Conservation (phyloP, 768 basidiomycete genomes). For the Daedalea quercina region DNA sequence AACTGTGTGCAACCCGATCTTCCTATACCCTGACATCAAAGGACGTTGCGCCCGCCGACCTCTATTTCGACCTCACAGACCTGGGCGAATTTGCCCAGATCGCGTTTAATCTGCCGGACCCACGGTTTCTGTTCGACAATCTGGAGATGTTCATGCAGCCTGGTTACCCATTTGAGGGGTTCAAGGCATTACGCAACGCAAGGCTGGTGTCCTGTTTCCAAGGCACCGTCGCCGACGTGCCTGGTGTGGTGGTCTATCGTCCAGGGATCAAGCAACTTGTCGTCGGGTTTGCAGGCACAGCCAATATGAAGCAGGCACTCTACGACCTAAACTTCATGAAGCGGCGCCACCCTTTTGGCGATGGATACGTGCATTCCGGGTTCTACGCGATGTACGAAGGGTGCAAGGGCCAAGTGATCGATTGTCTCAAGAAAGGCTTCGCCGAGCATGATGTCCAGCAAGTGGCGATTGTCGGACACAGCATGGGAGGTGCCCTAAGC, state of each 20-base stretch:
- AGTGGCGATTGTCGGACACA: conserved; percentile 49
- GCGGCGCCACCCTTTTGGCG: conserved; percentile 27
- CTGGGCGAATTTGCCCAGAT: conserved; percentile 52
- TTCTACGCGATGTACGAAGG: conserved; percentile 50
- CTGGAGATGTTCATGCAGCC: conserved; percentile 30
- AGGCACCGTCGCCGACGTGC: conserved; percentile 37
- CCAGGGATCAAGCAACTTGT: conserved; percentile 39
- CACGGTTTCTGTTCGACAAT: conserved; percentile 37
- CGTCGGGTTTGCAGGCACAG: conserved; percentile 47
- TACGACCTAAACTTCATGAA: conserved; percentile 39
- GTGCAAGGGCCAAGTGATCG: conserved; percentile 26
- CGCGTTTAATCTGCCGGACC: conserved; percentile 26
- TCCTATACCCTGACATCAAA: conserved; percentile 31
- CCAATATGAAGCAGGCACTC: conserved; percentile 34
- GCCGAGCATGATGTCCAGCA: conserved; percentile 28
- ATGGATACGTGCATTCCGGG: conserved; percentile 42
- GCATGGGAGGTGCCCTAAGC: conserved; percentile 48
- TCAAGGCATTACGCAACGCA: conserved; percentile 29
- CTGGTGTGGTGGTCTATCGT: conserved; percentile 41
- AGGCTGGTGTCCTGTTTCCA: conserved; percentile 31
- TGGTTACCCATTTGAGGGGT: conserved; percentile 46
- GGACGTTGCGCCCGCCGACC: conserved; percentile 32
- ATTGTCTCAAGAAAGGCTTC: conserved; percentile 34
- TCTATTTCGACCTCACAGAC: conserved; percentile 37
- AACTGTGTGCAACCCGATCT: conserved; percentile 41